A percentile compares a stretch with the other conserved stretches of the same genome.
These are phyloP conservation scores for Grosmannia huntii DNA, from an alignment of 2,329 filamentous ascomycete species.

Conservation along the genomic window DNA sequence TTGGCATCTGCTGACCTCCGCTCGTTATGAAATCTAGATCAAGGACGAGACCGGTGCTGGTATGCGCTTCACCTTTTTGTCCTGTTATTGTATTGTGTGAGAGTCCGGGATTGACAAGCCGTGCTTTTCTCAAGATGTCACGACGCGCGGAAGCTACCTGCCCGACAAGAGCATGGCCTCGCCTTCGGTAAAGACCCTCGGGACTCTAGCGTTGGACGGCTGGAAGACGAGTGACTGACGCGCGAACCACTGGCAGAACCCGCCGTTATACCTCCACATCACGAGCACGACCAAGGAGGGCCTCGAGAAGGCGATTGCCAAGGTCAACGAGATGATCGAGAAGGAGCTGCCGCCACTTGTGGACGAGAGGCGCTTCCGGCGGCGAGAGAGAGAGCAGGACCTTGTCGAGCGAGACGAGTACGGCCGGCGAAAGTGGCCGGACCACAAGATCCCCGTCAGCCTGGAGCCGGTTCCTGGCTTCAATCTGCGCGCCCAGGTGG, in stretches of 20 bases:
- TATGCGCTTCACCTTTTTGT: constrained; percentile 51
- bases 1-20: constrained; percentile 89
- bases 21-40: constrained; percentile 76
- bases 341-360: constrained; percentile 92
- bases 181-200: constrained; percentile 54
- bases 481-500: constrained; percentile 90
- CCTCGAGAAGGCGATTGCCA: constrained; percentile 74
- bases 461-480: constrained; percentile 89
- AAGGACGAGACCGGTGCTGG: constrained; percentile 99
- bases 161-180: constrained; percentile 98
- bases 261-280: constrained; percentile 87
- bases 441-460: constrained; percentile 83
- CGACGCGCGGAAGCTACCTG: constrained; percentile 89
- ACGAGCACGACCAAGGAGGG: constrained; percentile 86
- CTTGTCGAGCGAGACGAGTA: constrained; percentile 73
- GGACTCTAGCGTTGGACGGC: background rate
- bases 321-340: constrained; percentile 91
- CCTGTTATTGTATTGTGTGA: background rate
- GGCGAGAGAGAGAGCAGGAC: constrained; percentile 52
- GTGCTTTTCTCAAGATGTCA: constrained; percentile 81
- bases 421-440: constrained; percentile 82
- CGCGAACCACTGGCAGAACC: constrained; percentile 45
- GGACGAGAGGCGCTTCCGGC: constrained; percentile 83
- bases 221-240: background rate
- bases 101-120: constrained; percentile 23